Evolutionary conservation across 2,329 filamentous ascomycete species (phyloP), one percentile per base, ranked within the genome.

Genomic region (Talaromyces verruculosus): DNA sequence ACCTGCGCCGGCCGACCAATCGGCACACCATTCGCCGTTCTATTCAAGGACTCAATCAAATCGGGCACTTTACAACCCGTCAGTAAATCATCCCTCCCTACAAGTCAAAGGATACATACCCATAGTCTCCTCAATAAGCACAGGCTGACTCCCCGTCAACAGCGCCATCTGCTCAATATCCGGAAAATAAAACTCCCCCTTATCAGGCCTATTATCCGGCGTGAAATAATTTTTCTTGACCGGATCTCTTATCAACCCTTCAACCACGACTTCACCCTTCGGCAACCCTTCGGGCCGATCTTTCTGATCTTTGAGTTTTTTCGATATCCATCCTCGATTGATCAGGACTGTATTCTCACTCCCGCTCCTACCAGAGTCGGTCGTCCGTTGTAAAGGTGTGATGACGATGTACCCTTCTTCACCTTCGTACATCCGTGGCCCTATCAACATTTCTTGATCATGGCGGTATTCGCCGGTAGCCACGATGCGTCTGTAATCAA

Each of bases 221-320:
- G 95, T 99, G 77, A 99, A 99, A 86, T 93, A 90, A 77, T 99
- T 99, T 84, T 94, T 96, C 85, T 96, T 95, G 87, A 92, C 96
- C 8, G 94, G 94, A 80, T 95, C 88, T 67, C 95, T 82, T 76
- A 99, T 76, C 76, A 99, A 74, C 0, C 95, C 95, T 79, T 97
- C 89, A 2, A 99, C 88, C 0, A 85, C 86, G 10, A 98, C 89
- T 72, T 90, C 87, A 0, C 88, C 92, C 59, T 74, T 76, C 0
- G 91, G 90, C 70, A 98, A 71, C 0, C 88, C 88, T 28, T 88
- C 85, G 0, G 84, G 81, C 43, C 92, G 81, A 65, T 83, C 81
- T 70, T 81, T 81, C 80, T 93, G 90, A 67, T 86, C 80, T 64
- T 85, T 85, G 72, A 90, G 84, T 70, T 88, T 88, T 83, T 92